Conservation (phyloP, 106 monocot genomes). For the Iris macrosiphon region DNA sequence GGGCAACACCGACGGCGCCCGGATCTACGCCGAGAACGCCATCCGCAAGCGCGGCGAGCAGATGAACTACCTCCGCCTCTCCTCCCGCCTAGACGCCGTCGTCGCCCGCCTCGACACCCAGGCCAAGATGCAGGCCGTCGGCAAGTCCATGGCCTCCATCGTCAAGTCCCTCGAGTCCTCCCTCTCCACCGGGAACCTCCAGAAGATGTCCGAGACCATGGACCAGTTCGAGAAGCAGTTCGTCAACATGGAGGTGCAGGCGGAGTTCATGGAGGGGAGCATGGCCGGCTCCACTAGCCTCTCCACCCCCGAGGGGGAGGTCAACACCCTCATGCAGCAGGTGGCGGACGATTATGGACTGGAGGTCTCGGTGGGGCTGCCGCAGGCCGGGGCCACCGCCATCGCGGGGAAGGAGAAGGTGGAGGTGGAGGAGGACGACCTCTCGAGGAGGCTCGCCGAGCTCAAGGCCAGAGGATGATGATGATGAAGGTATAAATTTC, state of each 20-base stretch:
- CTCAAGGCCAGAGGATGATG: conserved; percentile 25
- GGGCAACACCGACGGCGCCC: conserved; percentile 28
- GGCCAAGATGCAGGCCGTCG: conserved; percentile 34
- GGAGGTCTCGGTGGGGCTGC: conserved; percentile 40
- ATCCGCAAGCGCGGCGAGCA: conserved; percentile 34
- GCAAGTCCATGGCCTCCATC: conserved; percentile 24
- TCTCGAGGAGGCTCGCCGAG: conserved; percentile 26
- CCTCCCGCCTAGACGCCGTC: conserved; percentile 34
- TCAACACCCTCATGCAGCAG: conserved; percentile 12
- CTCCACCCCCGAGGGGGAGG: conserved; percentile 20
- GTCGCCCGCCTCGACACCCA: conserved; percentile 29
- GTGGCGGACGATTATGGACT: conserved; percentile 59
- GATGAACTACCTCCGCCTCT: conserved; percentile 39
- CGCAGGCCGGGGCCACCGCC: conserved; percentile 23
- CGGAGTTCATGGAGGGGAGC: conserved; percentile 34
- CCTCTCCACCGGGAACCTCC: conserved; percentile 22
- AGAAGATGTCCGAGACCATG: conserved; percentile 39
- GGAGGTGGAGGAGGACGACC: conserved; percentile 28
- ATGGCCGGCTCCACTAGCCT: conserved; percentile 30
- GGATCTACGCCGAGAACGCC: conserved; percentile 37
- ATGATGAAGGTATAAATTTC: no score
- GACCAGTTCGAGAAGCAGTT: conserved; percentile 38
- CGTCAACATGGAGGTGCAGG: conserved; percentile 37
- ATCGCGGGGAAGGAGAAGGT: conserved; percentile 22
- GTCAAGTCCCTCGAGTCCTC: conserved; percentile 25